Evolutionary conservation across 306 rosid species (phyloP), one percentile per base, ranked within the genome.

Genomic region (Inga laurina): DNA sequence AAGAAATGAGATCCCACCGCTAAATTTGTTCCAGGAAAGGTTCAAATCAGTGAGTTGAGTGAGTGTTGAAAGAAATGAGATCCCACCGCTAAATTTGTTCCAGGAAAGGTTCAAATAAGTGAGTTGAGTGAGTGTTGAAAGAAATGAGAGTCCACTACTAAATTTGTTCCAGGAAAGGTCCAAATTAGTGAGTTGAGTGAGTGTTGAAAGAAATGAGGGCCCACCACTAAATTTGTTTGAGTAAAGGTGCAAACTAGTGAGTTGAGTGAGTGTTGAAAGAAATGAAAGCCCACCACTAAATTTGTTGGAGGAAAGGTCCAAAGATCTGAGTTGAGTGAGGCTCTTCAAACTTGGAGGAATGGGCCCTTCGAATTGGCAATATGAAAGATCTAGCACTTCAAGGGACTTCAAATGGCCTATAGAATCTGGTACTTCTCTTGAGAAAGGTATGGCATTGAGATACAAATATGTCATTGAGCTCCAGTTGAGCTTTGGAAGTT

Each of bases 81-180:
- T 18, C 22, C 64, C 52, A 48, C 74, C 75, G 34, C 12, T 81
- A 32, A 81, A 15, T 4, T 48, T 34, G 54, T 81, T 81, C 0
- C 3, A 9, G 21, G 41, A 34, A 37, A 82, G 84, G 51, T 51
- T 9, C 10, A 76, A 66, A 8, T 7, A 5, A 10, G 35, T 59
- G 3, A 85, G 57, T 27, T 76, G 43, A 19, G 79, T 35, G 10
- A 43, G 10, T 43, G 46, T 7, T 39, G 77, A 61, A 54, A 66
- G 16, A 9, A 71, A 75, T 27, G 79, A 77, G 44, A 80, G 62
- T 21, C 76, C 51, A 5, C 87, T 82, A 56, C 32, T 80, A 39
- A 81, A 71, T 0, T 49, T 59, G 64, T 48, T 81, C 0, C 0
- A 56, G 3, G 10, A 8, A 56, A 56, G 3, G 0, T 0, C 7